Evolutionary conservation across 148 eudicot species (phyloP), one percentile per base, ranked within the genome.

Genomic region (Arbutus unedo): DNA sequence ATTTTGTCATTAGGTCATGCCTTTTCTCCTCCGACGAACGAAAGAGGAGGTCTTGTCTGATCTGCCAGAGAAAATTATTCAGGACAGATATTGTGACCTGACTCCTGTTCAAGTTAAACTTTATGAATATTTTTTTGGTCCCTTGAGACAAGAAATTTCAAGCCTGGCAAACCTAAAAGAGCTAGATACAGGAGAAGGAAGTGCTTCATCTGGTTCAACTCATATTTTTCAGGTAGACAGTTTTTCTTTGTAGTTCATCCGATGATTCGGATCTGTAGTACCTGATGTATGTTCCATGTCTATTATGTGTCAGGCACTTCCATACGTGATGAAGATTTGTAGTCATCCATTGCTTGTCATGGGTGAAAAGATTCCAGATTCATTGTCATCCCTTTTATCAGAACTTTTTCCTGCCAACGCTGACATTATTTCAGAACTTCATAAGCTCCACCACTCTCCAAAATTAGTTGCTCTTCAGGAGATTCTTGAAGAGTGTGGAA

Each of bases 21-120:
- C 99, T 57, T 97, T 97, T 85, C 95, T 97, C 76, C 94, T 97
- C 53, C 88, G 99, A 60, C 91, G 99, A 79, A 97, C 99, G 57
- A 97, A 97, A 90, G 96, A 91, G 76, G 96, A 97, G 89, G 99
- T 97, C 62, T 85, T 97, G 84, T 93, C 99, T 85, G 99, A 97
- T 93, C 90, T 97, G 78, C 99, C 99, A 0, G 99, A 97, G 88
- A 97, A 97, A 89, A 97, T 97, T 70, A 94, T 97, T 82, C 99
- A 97, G 89, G 99, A 97, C 74, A 89, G 99, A 88, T 97, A 93
- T 79, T 97, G 99, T 92, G 97, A 97, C 87, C 92, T 97, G 79
- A 94, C 98, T 84, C 92, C 94, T 78, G 90, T 91, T 82, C 99
- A 97, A 79, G 72, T 97, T 82, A 97, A 95, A 86, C 93, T 97